Percentiles rank a stretch among this genome's conserved stretches.
Evolutionary conservation across 139 green algal species (phyloP).

Genomic region (Desmodesmus armatus): DNA sequence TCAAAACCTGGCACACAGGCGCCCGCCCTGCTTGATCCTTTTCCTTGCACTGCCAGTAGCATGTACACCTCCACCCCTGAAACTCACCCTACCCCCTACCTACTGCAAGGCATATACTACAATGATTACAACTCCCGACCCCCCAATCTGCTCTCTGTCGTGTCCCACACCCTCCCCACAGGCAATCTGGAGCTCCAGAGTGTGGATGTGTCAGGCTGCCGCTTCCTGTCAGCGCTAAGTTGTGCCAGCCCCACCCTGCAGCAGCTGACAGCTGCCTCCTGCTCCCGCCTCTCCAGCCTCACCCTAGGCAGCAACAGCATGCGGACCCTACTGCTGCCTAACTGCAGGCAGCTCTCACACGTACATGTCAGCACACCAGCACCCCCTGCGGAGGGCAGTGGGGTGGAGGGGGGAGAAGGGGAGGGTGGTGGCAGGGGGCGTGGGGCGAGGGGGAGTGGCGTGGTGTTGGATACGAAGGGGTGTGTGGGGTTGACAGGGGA

Average conservation of each 20-base stretch:
- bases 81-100: too few species aligned
- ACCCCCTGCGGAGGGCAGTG: background rate
- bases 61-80: too few species aligned
- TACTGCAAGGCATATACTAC: too few species aligned
- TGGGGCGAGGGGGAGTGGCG: background rate
- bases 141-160: background rate
- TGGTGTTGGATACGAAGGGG: background rate
- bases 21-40: too few species aligned
- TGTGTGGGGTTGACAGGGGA: background rate
- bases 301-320: slow-evolving; percentile 1
- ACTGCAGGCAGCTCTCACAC: slow-evolving; percentile 19
- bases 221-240: slow-evolving; percentile 22
- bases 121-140: background rate
- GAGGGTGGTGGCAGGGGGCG: background rate
- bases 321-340: slow-evolving; percentile 12
- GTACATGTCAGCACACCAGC: background rate
- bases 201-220: slow-evolving; percentile 30
- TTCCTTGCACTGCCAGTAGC: too few species aligned
- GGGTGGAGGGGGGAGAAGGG: too few species aligned
- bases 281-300: slow-evolving; percentile 18
- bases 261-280: slow-evolving; percentile 3
- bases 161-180: background rate
- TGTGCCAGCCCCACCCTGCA: slow-evolving; percentile 7
- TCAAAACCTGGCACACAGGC: too few species aligned
- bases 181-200: slow-evolving; percentile 6